Base-by-base conservation (phyloP, 306 rosid genomes). In the Pyrus communis region DNA sequence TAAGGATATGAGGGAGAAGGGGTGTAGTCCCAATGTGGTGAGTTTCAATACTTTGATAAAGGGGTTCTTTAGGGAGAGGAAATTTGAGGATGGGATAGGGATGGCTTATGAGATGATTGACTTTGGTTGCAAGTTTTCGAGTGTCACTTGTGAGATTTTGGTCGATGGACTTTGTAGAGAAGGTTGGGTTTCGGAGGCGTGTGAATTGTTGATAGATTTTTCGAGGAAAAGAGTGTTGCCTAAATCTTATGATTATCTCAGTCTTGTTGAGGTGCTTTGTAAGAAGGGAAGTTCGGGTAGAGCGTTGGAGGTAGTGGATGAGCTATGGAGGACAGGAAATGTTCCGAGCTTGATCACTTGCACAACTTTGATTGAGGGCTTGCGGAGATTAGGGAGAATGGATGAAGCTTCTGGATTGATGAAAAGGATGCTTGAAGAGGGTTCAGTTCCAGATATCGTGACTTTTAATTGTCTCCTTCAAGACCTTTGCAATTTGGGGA, bases 81-180 rank as follows among this genome's bases (percentile, higher is more conserved):
- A 77, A 79, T 70, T 88, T 78, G 88, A 91, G 23, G 87, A 91
- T 75, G 96, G 93, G 73, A 72, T 91, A 81, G 94, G 75, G 40
- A 88, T 93, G 94, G 96, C 91, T 78, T 81, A 86, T 19, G 97
- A 93, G 82, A 91, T 93, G 97, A 80, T 88, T 85, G 90, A 86
- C 4, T 67, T 91, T 38, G 86, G 93, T 31, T 85, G 84, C 59
- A 75, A 67, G 27, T 75, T 91, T 80, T 91, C 98, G 0, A 22
- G 22, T 59, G 96, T 87, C 18, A 91, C 92, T 57, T 93, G 98
- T 79, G 96, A 93, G 86, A 87, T 93, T 69, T 75, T 93, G 85
- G 85, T 91, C 49, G 79, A 82, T 52, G 97, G 97, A 73, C 97
- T 93, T 70, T 78, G 92, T 51, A 87, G 84, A 69, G 91, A 82